phyloP scores from a whole-genome alignment of 75 land plant genomes.

The Cunninghamia lanceolata region DNA sequence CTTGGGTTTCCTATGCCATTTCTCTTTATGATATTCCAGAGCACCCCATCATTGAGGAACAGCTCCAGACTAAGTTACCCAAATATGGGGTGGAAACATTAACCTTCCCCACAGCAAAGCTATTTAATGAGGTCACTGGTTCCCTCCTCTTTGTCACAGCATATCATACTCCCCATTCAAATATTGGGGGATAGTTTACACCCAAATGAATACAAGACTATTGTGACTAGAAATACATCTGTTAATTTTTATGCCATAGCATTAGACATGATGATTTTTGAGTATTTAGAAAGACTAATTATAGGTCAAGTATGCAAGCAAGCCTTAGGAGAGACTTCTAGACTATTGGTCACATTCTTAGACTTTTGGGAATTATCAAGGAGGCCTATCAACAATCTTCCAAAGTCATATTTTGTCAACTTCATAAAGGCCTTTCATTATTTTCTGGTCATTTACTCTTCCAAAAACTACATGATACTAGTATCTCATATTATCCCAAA shows the following conservation, averaged over 20 bases:
- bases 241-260: background rate
- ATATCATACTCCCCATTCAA: background rate
- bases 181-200: background rate
- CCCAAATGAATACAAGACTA: background rate
- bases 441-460: background rate
- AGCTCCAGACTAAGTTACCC: background rate
- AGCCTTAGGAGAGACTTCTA: background rate
- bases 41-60: background rate
- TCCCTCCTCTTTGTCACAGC: background rate
- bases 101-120: background rate
- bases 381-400: background rate
- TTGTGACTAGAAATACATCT: background rate
- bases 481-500: background rate
- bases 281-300: background rate
- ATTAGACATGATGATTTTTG: background rate
- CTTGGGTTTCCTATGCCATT: background rate
- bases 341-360: background rate
- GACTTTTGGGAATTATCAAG: background rate
- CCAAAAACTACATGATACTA: background rate
- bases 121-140: background rate
- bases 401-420: background rate
- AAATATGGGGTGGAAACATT: no score
- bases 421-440: background rate
- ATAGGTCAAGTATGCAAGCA: background rate
- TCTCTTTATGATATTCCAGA: background rate